A percentile compares a stretch with the other conserved stretches of the same genome.
phyloP scores from a whole-genome alignment of 2,329 filamentous ascomycete genomes.

The Cladophialophora psammophila region DNA sequence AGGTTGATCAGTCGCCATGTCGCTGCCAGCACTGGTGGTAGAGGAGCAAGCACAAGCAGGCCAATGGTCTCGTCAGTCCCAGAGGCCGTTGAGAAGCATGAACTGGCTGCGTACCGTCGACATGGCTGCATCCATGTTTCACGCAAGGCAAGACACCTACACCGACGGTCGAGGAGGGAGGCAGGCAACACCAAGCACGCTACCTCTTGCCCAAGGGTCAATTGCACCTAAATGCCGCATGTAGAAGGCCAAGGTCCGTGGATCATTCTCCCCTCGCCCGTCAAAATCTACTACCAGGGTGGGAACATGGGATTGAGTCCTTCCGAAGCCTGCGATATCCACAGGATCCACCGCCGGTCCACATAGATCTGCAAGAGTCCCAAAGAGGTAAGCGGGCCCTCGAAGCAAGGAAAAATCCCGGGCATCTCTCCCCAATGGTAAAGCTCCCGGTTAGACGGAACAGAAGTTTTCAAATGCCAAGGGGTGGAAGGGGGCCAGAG shows the following conservation, averaged over 20 bases:
- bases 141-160: background rate
- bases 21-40: background rate
- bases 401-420: background rate
- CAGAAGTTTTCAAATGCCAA: background rate
- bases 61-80: background rate
- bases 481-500: background rate
- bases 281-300: background rate
- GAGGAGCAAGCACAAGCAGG: background rate
- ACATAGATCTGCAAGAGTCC: background rate
- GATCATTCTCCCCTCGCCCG: background rate
- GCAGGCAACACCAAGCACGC: background rate
- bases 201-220: background rate
- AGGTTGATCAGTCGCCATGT: background rate
- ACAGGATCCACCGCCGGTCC: background rate
- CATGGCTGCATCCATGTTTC: background rate
- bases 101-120: too few species aligned
- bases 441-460: slow-evolving; percentile 3
- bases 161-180: background rate
- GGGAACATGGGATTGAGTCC: background rate
- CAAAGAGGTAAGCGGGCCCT: background rate
- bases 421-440: background rate
- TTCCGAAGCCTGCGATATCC: background rate
- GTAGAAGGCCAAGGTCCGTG: background rate
- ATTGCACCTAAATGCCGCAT: background rate
- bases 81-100: background rate